Evolutionary conservation across 202 grass and related monocot species (phyloP), one percentile per base, ranked within the genome.

Genomic region (Panicum hallii): DNA sequence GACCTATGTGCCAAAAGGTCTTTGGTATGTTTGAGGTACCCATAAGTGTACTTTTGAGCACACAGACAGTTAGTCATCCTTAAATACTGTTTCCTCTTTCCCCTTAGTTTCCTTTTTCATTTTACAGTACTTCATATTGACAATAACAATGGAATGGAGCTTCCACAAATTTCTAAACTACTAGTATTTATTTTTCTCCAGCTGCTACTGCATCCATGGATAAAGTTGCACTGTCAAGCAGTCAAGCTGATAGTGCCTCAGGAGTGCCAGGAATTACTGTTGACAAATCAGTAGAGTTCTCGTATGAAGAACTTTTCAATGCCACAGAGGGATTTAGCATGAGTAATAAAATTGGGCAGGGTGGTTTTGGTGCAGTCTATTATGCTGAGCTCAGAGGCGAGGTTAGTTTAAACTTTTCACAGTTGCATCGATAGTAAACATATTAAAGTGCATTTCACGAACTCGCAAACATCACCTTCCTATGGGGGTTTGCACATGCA

Each of bases 351-450:
- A 99, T 99, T 3, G 96, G 96, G 50, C 91, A 95, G 86, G 96
- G 96, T 81, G 96, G 96, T 74, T 99, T 94, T 74, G 96, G 96
- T 5, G 38, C 88, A 88, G 96, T 99, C 74, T 99, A 94, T 86
- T 99, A 99, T 89, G 96, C 96, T 63, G 91, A 95, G 67, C 93
- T 99, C 44, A 93, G 91, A 82, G 96, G 96, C 41, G 96, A 99
- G 96, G 96, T 99, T 60, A 87, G 84, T 80, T 85, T 65, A 52
- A 49, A 44, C 40, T 17, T 76, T 79, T 55, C 10, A 57, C 79
- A 64, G 67, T 86, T 70, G 22, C 61, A 74, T 82, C 16, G 20
- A 44, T 65, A 32, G 26, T 60, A 63, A 86, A 62, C 14, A 9
- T 41, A 78, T 20, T 19, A 42, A 28, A 52, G 12, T 66, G 46